Percentiles rank a stretch among this genome's conserved stretches.
Evolutionary conservation across 192 early-diverging fungal genomes (phyloP).

Genomic region (Neocallimastix lanati): DNA sequence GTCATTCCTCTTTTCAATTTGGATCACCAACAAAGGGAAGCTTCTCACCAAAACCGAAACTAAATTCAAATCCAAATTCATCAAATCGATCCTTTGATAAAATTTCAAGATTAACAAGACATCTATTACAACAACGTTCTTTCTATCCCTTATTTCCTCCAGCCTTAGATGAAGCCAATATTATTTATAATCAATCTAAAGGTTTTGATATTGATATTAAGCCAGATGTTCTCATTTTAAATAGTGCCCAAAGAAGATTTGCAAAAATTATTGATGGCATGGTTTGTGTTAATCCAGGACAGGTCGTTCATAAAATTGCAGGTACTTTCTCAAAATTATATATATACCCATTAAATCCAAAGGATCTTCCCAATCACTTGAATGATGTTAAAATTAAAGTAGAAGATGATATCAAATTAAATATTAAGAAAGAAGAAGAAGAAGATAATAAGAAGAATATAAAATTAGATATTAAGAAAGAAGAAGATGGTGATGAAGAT

Average conservation of each 20-base stretch:
- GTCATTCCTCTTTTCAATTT: not conserved
- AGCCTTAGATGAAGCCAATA: conserved; percentile 8
- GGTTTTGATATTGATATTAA: conserved; percentile 12
- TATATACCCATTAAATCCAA: conserved; percentile 36
- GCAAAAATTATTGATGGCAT: conserved; percentile 53
- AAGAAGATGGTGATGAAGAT: not conserved
- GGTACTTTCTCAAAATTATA: conserved; percentile 64
- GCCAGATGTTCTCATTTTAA: conserved; percentile 71
- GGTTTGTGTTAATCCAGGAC: conserved; percentile 70
- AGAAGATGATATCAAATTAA: not conserved
- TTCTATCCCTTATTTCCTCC: conserved; percentile 77
- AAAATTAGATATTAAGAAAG: not conserved
- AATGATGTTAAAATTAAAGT: not conserved
- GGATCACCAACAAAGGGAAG: conserved; percentile 11
- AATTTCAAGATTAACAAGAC: conserved; percentile 46
- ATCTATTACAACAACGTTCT: conserved; percentile 62
- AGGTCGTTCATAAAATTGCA: conserved; percentile 39
- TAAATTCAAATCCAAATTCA: too few species aligned
- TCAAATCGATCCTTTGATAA: conserved; percentile 29
- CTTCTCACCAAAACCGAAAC: not conserved
- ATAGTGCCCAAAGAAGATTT: conserved; percentile 53
- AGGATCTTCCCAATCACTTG: too few species aligned
- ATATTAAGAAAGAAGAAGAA: not conserved
- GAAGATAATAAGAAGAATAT: not conserved
- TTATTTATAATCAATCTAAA: conserved; percentile 12